Base-by-base conservation (phyloP, 2,329 filamentous ascomycete species). In the Pseudodiploospora longispora region DNA sequence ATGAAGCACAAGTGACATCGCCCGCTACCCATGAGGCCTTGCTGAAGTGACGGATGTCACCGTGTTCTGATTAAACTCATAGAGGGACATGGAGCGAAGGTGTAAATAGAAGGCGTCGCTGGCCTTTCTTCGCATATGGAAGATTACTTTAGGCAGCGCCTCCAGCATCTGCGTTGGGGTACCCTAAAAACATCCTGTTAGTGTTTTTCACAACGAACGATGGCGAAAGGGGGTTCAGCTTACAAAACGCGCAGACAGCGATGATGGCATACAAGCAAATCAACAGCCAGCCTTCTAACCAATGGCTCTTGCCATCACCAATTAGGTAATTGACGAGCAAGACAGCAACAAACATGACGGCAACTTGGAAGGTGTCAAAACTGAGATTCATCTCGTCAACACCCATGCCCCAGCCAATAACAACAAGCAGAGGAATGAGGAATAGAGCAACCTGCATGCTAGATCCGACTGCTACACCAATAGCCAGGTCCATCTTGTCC, bases 351-450 rank as follows among this genome's bases (percentile, higher is more conserved):
- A 95, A 94, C 35, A 95, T 69, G 35, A 85, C 83, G 27, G 89
- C 84, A 10, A 95, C 82, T 66, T 95, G 87, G 70, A 96, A 96
- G 1, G 82, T 82, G 58, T 94, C 87, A 60, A 95, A 93, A 61
- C 83, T 83, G 5, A 95, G 75, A 19, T 82, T 87, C 87, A 91
- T 91, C 1, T 80, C 72, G 49, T 83, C 80, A 49, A 76, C 62
- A 33, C 68, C 76, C 74, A 89, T 80, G 50, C 80, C 81, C 86
- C 86, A 91, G 43, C 85, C 85, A 32, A 90, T 78, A 33, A 90
- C 75, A 45, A 89, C 83, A 30, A 89, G 75, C 8, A 90, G 67
- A 0, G 86, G 86, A 6, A 87, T 87, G 41, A 90, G 74, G 60
- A 90, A 88, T 29, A 90, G 74, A 1, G 85, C 80, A 39, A 90